Evolutionary conservation across 2,329 filamentous ascomycete species (phyloP).

Genomic region (Chrysoporthe austroafricana): DNA sequence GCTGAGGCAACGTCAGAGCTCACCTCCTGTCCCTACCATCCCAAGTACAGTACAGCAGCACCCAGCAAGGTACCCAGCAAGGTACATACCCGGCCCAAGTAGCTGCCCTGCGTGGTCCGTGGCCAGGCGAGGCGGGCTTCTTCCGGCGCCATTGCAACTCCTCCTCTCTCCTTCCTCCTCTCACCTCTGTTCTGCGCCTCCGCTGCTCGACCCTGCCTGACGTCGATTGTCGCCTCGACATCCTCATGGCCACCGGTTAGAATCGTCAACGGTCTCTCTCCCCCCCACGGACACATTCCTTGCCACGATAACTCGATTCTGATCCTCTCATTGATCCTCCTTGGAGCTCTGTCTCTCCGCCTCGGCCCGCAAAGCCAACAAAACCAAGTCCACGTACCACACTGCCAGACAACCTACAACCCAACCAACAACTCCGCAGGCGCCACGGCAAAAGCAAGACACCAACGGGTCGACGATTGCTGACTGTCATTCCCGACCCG

Average conservation of each 20-base stretch:
- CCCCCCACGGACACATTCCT: constrained; percentile 25
- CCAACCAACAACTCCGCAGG: background rate
- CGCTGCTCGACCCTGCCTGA: constrained; percentile 12
- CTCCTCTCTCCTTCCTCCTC: background rate
- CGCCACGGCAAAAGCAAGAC: constrained; percentile 4
- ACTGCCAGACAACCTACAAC: constrained; percentile 22
- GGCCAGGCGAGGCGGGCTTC: background rate
- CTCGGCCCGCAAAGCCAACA: constrained; percentile 25
- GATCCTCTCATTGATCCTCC: constrained; percentile 30
- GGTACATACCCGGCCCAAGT: background rate
- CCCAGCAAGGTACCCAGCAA: background rate
- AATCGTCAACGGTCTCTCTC: constrained; percentile 9
- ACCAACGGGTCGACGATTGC: constrained; percentile 2
- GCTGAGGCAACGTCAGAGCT: too few relatives aligned
- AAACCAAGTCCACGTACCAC: constrained; percentile 13
- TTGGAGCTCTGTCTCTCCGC: constrained; percentile 28
- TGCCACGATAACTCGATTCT: constrained; percentile 26
- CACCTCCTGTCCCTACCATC: too few relatives aligned
- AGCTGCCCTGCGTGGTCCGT: constrained; percentile 2
- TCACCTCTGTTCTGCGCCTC: constrained; percentile 17
- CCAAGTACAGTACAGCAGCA: too few relatives aligned
- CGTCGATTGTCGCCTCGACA: constrained; percentile 19
- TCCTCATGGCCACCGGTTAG: constrained; percentile 16
- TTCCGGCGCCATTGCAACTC: too few relatives aligned
- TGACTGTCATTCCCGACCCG: constrained; percentile 25